Evolutionary conservation across 805 yeast species (phyloP).

Genomic region (Jamesozyma lodderae): DNA sequence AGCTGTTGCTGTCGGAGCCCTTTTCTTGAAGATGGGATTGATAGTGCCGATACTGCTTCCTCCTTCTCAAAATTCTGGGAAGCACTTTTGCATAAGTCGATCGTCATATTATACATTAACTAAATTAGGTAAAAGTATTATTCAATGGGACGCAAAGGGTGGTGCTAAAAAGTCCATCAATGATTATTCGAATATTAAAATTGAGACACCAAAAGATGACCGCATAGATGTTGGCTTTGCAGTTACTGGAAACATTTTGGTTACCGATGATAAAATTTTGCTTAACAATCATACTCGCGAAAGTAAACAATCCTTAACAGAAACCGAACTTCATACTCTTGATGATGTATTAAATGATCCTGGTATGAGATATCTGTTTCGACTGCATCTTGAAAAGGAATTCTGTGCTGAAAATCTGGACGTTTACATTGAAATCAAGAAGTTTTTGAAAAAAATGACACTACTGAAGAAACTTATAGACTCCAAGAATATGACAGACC

Average conservation of each 20-base stretch:
- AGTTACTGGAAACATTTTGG: constrained; percentile 5
- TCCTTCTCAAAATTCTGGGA: constrained; percentile 29
- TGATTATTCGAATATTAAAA: constrained; percentile 1
- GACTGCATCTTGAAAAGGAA: constrained; percentile 53
- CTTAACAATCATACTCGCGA: constrained; percentile 1
- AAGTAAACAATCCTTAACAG: neutral
- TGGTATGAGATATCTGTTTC: constrained; percentile 60
- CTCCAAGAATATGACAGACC: constrained; percentile 11
- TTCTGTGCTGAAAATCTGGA: constrained; percentile 71
- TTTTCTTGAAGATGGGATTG: constrained; percentile 40
- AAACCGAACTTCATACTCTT: constrained; percentile 10
- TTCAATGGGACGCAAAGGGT: constrained; percentile 21
- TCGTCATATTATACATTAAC: constrained; percentile 38
- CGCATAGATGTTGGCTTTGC: constrained; percentile 1
- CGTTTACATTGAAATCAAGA: constrained; percentile 52
- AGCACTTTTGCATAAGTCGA: constrained; percentile 29
- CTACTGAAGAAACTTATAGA: constrained; percentile 35
- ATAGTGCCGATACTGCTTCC: constrained; percentile 36
- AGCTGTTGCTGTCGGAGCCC: constrained; percentile 43
- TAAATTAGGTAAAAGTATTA: constrained; percentile 34
- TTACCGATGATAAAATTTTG: constrained; percentile 10
- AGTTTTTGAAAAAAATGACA: constrained; percentile 40
- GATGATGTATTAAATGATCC: constrained; percentile 57
- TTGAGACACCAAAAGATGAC: constrained; percentile 4
- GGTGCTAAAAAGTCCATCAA: constrained; percentile 4